Evolutionary conservation across 2,329 filamentous ascomycete genomes (phyloP).

Genomic region (Helotiales sp.): DNA sequence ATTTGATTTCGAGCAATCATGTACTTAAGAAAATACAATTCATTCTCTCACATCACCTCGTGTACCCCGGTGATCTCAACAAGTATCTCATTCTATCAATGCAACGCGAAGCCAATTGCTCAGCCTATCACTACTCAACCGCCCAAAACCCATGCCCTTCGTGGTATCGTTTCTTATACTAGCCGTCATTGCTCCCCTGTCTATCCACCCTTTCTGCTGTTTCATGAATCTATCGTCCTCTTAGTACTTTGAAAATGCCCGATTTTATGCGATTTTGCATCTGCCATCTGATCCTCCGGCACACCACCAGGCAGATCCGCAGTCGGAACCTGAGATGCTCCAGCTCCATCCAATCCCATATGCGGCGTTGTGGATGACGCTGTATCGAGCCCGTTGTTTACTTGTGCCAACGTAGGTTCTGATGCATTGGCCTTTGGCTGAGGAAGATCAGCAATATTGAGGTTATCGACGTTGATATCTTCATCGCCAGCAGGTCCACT

Average conservation of each 20-base stretch:
- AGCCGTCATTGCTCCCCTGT: no score
- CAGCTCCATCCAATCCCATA: conserved; percentile 18
- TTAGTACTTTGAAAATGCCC: conserved; percentile 28
- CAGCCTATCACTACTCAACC: no score
- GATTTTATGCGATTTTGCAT: conserved; percentile 24
- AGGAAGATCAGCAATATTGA: conserved; percentile 23
- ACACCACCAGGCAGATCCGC: conserved; percentile 43
- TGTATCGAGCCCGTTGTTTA: conserved; percentile 30
- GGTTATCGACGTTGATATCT: conserved; percentile 26
- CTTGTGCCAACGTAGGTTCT: conserved; percentile 22
- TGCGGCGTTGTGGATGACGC: conserved; percentile 29
- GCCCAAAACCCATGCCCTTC: no score
- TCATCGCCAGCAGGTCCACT: conserved; percentile 32
- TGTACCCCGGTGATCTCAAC: no score
- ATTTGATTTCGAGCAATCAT: no score
- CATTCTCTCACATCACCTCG: no score
- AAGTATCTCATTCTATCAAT: no score
- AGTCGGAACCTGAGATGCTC: not conserved
- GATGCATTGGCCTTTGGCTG: conserved; percentile 20
- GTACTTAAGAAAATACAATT: no score
- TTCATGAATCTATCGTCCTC: conserved; percentile 23
- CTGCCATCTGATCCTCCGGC: conserved; percentile 37
- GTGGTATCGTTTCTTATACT: no score
- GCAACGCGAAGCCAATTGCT: no score
- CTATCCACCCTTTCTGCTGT: no score